Conservation (phyloP, 2,329 filamentous ascomycete genomes). For the Microsporum audouinii region DNA sequence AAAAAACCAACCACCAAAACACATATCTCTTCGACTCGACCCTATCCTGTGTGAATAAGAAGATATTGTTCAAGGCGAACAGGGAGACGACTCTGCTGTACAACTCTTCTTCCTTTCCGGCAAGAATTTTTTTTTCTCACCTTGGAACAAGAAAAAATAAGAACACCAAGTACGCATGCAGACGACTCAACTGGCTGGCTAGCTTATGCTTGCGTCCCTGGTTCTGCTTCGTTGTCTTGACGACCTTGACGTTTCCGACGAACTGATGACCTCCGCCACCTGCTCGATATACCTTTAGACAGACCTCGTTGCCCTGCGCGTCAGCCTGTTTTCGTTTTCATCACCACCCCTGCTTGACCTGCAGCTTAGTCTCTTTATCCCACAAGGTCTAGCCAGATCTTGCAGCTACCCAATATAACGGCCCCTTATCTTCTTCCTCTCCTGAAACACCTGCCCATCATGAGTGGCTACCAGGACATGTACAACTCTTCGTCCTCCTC, state of each 20-base stretch:
- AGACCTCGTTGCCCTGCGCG: slow-evolving; percentile 3
- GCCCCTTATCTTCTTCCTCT: background rate
- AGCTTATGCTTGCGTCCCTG: slow-evolving; percentile 4
- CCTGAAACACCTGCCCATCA: slow-evolving; percentile 11
- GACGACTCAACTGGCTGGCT: background rate
- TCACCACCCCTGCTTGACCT: background rate
- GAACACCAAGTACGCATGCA: background rate
- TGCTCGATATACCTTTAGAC: slow-evolving; percentile 16
- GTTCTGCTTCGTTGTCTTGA: background rate
- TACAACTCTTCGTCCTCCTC: slow-evolving; percentile 56
- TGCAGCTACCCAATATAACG: background rate
- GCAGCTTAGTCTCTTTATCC: slow-evolving; percentile 4
- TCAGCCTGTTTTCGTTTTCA: slow-evolving; percentile 18
- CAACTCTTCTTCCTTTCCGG: background rate
- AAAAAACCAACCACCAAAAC: background rate
- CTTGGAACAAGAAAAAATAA: background rate
- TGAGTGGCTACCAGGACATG: slow-evolving; percentile 34
- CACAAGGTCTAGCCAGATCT: slow-evolving; percentile 1
- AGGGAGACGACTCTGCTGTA: background rate
- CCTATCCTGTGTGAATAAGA: background rate
- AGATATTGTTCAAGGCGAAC: background rate
- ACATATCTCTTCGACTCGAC: background rate
- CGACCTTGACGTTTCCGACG: slow-evolving; percentile 10
- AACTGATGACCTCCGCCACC: slow-evolving; percentile 12
- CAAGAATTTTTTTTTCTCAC: background rate